Evolutionary conservation across 2,329 filamentous ascomycete species (phyloP).

Genomic region (Juglanconis oblonga): DNA sequence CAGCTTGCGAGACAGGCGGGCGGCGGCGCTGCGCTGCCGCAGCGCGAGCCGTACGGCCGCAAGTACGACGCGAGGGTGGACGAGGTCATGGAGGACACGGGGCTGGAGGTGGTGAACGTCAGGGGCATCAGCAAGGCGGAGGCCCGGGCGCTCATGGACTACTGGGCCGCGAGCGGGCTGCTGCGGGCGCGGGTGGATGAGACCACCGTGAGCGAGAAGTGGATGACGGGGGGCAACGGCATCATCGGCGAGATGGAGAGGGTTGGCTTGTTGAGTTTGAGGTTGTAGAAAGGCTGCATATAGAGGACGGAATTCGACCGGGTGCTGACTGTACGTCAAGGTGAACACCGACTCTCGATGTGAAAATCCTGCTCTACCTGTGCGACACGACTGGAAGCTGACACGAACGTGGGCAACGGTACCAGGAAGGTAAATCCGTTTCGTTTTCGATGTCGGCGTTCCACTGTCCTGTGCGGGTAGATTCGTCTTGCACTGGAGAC

Average conservation of each 20-base stretch:
- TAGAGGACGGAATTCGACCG: not conserved
- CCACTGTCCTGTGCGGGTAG: too few species aligned
- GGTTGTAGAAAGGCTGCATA: conserved; percentile 28
- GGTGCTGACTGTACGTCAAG: too few species aligned
- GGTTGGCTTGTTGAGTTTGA: conserved; percentile 50
- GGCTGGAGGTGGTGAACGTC: conserved; percentile 52
- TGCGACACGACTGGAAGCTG: too few species aligned
- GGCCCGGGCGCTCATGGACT: conserved; percentile 80
- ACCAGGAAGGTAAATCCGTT: too few species aligned
- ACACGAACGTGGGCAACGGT: too few species aligned
- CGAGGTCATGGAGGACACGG: conserved; percentile 43
- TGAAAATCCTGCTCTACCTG: too few species aligned
- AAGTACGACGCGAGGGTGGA: conserved; percentile 58
- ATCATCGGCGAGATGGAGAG: conserved; percentile 84
- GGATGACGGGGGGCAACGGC: conserved; percentile 77
- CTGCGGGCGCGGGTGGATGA: conserved; percentile 69
- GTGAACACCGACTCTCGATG: too few species aligned
- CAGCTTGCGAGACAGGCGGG: conserved; percentile 42
- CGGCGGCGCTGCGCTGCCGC: conserved; percentile 28
- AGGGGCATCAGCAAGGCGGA: conserved; percentile 71
- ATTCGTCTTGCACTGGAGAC: too few species aligned
- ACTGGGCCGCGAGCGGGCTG: conserved; percentile 85
- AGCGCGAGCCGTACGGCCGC: conserved; percentile 51
- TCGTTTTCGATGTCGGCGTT: too few species aligned
- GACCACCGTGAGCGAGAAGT: conserved; percentile 72